These are phyloP conservation scores for Rhodotorula taiwanensis DNA, from an alignment of 768 basidiomycete genomes.

Conservation along the genomic window DNA sequence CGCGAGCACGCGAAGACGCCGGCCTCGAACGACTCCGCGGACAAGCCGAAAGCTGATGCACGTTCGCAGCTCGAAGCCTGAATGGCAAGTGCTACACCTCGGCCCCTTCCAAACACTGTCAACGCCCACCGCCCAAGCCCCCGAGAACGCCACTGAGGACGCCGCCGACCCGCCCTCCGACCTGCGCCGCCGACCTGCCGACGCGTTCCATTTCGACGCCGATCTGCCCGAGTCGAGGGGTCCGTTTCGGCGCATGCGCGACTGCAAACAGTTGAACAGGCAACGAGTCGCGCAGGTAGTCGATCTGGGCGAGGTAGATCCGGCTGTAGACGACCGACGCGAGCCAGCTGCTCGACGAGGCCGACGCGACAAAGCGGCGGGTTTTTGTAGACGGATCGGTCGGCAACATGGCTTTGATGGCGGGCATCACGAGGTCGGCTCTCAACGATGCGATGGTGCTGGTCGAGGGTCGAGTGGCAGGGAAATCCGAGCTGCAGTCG, in stretches of 20 bases:
- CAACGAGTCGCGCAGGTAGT: slow-evolving; percentile 12
- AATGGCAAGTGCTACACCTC: neutral
- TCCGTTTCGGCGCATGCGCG: slow-evolving; percentile 2
- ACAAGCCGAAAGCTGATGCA: no score
- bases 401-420: slow-evolving; percentile 65
- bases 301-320: slow-evolving; percentile 52
- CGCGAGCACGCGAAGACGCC: no score
- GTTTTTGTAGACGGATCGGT: slow-evolving; percentile 50
- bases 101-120: neutral
- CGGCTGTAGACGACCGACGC: slow-evolving; percentile 93
- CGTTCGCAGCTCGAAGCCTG: no score
- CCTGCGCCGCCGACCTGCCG: slow-evolving; percentile 3
- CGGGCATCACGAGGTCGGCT: slow-evolving; percentile 65
- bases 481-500: slow-evolving; percentile 56
- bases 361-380: slow-evolving; percentile 66
- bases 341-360: slow-evolving; percentile 54
- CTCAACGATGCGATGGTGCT: slow-evolving; percentile 62
- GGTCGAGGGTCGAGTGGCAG: slow-evolving; percentile 61
- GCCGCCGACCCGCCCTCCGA: slow-evolving; percentile 15
- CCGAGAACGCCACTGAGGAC: slow-evolving; percentile 10
- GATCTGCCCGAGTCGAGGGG: neutral
- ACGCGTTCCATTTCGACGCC: slow-evolving; percentile 14
- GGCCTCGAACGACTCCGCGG: no score
- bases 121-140: neutral
- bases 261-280: slow-evolving; percentile 29